A percentile compares a stretch with the other conserved stretches of the same genome.
phyloP scores from a whole-genome alignment of 2,329 filamentous ascomycete species.

The Penicillium freii region DNA sequence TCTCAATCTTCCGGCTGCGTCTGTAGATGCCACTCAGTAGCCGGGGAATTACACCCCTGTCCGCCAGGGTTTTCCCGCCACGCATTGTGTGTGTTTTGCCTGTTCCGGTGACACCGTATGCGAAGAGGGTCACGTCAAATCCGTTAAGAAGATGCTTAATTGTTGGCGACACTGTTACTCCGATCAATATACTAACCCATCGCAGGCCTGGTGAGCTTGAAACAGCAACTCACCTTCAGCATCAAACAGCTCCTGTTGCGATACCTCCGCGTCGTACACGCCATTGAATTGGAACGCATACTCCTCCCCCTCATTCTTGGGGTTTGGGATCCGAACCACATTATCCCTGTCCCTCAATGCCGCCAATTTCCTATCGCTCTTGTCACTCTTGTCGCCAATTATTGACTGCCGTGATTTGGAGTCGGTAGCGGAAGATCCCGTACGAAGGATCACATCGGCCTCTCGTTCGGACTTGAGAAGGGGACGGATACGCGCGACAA shows the following conservation, averaged over 20 bases:
- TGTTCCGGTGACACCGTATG: slow-evolving; percentile 89
- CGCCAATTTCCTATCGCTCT: slow-evolving; percentile 24
- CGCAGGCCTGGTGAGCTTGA: neutral
- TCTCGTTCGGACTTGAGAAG: slow-evolving; percentile 81
- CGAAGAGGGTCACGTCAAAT: slow-evolving; percentile 84
- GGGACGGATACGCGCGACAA: slow-evolving; percentile 87
- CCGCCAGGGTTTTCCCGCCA: slow-evolving; percentile 79
- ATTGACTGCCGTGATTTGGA: slow-evolving; percentile 21
- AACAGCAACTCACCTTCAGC: slow-evolving; percentile 66
- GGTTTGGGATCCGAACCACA: slow-evolving; percentile 85
- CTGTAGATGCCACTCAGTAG: slow-evolving; percentile 83
- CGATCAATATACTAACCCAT: slow-evolving; percentile 17
- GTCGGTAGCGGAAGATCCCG: slow-evolving; percentile 47
- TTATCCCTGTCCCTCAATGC: slow-evolving; percentile 56
- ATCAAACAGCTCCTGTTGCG: slow-evolving; percentile 85
- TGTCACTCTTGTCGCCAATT: slow-evolving; percentile 24
- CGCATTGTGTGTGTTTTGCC: slow-evolving; percentile 97
- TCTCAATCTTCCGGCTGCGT: slow-evolving; percentile 77
- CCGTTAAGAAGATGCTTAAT: slow-evolving; percentile 85
- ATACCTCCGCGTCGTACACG: slow-evolving; percentile 77
- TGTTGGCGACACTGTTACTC: slow-evolving; percentile 70
- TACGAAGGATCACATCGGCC: slow-evolving; percentile 81
- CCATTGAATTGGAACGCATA: slow-evolving; percentile 94
- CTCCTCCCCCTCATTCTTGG: slow-evolving; percentile 85
- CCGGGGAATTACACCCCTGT: slow-evolving; percentile 83